Evolutionary conservation across 1,284 basidiomycete genomes (phyloP), one percentile per base, ranked within the genome.

Genomic region (Moesziomyces sp.): DNA sequence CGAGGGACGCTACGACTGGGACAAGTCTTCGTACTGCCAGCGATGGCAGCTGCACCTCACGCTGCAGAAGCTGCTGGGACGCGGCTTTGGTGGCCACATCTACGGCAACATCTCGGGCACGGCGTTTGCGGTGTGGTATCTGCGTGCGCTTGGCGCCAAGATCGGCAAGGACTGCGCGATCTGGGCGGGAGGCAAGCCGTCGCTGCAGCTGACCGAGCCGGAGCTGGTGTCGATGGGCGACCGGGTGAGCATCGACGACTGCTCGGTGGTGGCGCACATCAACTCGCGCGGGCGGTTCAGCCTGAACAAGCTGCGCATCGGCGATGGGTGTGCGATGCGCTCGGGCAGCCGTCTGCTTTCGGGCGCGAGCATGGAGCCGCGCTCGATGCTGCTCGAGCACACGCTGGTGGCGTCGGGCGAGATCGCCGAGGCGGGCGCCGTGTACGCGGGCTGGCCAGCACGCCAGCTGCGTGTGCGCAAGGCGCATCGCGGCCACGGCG

Each of bases 1-100:
- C 43, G 82, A 84, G 53, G 82, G 82, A n/a, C 76, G 81, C 42
- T 84, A 83, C 74, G 82, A 84, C 54, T 84, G 82, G 82, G 81
- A 84, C 72, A 81, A 79, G 76, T 83, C 80, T 55, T 81, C 77
- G 60, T 84, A 84, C 67, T 84, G 82, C 52, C 82, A 84, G 62
- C 77, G 82, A 26, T 84, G 82, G 82, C 82, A 84, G 67, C 70
- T 81, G 19, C 82, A 84, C 51, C 72, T 84, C 9, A 77, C 77
- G 34, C 52, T 84, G 61, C 79, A 81, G 56, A 74, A 76, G 58
- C 68, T 83, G 5, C 69, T 83, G 3, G 75, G 79, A 44, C 70
- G 75, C 28, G 82, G 82, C 19, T 81, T 68, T 47, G 82, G 82
- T 46, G 82, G 82, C 23, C 79, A 83, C 73, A 78, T 83, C 47